A percentile compares a stretch with the other conserved stretches of the same genome.
phyloP scores from a whole-genome alignment of 495 filamentous ascomycete species.

The Cercophora newfieldiana region DNA sequence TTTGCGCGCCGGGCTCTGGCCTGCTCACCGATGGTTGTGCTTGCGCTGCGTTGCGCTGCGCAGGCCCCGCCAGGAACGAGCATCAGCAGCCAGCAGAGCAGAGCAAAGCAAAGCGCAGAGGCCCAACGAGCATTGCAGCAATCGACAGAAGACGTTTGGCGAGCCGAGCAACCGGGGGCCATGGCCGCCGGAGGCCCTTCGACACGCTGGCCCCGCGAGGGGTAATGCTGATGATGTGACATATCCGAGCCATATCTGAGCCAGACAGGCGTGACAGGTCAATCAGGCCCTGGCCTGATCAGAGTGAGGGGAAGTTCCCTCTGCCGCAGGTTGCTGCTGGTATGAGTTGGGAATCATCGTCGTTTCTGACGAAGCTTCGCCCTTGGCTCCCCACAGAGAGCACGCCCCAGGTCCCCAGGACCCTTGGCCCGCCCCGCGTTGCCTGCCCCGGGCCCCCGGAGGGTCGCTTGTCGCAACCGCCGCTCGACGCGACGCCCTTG shows the following conservation, averaged over 20 bases:
- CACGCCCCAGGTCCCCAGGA: not conserved
- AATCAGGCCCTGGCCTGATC: slow-evolving; percentile 3
- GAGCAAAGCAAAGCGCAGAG: not conserved
- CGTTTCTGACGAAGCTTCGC: not conserved
- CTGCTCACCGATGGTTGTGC: slow-evolving; percentile 15
- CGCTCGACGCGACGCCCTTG: not conserved
- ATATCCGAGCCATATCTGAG: not conserved
- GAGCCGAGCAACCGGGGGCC: not conserved
- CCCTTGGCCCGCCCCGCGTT: not conserved
- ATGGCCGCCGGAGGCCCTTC: not conserved
- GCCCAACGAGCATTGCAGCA: slow-evolving; percentile 1
- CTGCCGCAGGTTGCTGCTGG: slow-evolving; percentile 1
- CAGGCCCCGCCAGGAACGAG: slow-evolving; percentile 6
- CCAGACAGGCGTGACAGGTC: too few relatives aligned
- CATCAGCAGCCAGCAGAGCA: not conserved
- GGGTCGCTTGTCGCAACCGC: not conserved
- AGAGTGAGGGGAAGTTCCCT: slow-evolving; percentile 10
- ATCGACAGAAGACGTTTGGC: not conserved
- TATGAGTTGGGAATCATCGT: slow-evolving; percentile 3
- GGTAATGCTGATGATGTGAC: not conserved
- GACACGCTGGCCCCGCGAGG: slow-evolving; percentile 1
- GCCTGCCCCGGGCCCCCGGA: not conserved
- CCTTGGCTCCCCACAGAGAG: not conserved
- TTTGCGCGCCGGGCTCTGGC: slow-evolving; percentile 3
- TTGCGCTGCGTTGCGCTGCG: too few relatives aligned